phyloP scores from a whole-genome alignment of 192 early-diverging fungal species.

The Jimgerdemannia flammicorona region DNA sequence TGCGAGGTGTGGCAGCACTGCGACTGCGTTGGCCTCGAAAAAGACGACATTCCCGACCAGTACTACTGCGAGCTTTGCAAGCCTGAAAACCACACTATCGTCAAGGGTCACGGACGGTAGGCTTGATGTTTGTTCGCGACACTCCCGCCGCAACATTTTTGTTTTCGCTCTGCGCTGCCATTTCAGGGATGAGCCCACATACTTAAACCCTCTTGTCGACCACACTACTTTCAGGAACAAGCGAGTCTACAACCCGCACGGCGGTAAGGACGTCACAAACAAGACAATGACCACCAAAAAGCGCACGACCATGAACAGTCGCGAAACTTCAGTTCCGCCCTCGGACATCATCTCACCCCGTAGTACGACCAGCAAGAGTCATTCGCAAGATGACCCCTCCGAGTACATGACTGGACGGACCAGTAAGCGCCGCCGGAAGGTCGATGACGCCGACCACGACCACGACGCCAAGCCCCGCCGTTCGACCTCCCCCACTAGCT shows the following conservation, averaged over 20 bases:
- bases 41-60: constrained; percentile 77
- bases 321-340: constrained; percentile 46
- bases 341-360: constrained; percentile 23
- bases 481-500: too few relatives aligned
- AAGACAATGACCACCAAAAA: constrained; percentile 46
- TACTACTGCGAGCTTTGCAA: constrained; percentile 92
- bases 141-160: too few relatives aligned
- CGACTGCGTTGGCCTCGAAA: constrained; percentile 78
- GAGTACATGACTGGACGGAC: constrained; percentile 6
- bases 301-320: constrained; percentile 49
- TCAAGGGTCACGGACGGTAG: constrained; percentile 40
- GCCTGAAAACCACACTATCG: constrained; percentile 74
- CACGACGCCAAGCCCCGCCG: neutral
- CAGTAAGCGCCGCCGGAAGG: constrained; percentile 27
- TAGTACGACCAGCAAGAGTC: neutral
- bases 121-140: too few relatives aligned
- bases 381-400: neutral
- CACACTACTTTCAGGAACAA: neutral
- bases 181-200: too few relatives aligned
- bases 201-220: neutral
- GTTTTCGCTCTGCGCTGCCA: constrained; percentile 7
- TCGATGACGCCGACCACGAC: constrained; percentile 7
- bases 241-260: constrained; percentile 4
- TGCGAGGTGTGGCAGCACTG: constrained; percentile 96
- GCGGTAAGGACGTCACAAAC: constrained; percentile 3